A percentile compares a stretch with the other conserved stretches of the same genome.
These are phyloP conservation scores for Phoenix roebelenii DNA, from an alignment of 176 grass and related monocot genomes.

Conservation along the genomic window DNA sequence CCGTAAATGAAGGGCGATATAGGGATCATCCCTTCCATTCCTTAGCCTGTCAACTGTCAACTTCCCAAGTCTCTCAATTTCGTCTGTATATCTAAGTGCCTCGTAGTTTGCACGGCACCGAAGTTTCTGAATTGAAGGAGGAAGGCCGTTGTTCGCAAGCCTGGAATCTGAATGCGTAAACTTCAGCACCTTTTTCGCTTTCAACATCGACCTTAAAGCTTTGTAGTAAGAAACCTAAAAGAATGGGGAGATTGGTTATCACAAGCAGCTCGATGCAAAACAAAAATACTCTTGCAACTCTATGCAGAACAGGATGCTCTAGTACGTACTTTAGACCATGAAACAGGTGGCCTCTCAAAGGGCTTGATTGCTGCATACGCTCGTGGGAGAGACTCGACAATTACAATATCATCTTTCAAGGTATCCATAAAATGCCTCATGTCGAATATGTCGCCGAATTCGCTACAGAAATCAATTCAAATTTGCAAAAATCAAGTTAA, in stretches of 20 bases:
- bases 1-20: constrained; percentile 74
- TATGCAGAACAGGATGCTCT: neutral
- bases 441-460: constrained; percentile 69
- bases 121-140: constrained; percentile 48
- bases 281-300: constrained; percentile 7
- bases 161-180: constrained; percentile 63
- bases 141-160: constrained; percentile 54
- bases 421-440: constrained; percentile 41
- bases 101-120: constrained; percentile 65
- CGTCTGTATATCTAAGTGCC: constrained; percentile 40
- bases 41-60: constrained; percentile 42
- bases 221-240: constrained; percentile 30
- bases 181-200: constrained; percentile 40
- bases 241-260: too few relatives aligned
- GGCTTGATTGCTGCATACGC: constrained; percentile 31
- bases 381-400: constrained; percentile 47
- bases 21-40: constrained; percentile 22
- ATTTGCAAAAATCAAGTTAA: too few relatives aligned
- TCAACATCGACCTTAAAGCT: constrained; percentile 25
- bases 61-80: constrained; percentile 40
- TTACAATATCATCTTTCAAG: constrained; percentile 44
- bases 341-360: constrained; percentile 38
- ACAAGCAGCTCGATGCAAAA: too few relatives aligned
- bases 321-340: constrained; percentile 48
- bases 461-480: constrained; percentile 11